Evolutionary conservation across 768 basidiomycete species (phyloP).

Genomic region (Lepiota subincarnata): DNA sequence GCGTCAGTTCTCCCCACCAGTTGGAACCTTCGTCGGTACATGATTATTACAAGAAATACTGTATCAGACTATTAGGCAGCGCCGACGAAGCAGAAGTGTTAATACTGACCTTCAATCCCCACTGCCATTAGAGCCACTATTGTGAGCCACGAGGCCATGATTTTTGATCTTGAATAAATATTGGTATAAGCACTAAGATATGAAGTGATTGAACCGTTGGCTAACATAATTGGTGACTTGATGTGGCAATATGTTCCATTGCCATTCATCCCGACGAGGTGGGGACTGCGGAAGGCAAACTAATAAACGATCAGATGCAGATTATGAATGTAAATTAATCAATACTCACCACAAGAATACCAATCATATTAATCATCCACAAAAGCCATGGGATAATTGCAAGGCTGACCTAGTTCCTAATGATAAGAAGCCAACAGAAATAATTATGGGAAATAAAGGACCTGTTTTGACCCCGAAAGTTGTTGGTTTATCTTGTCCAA

Average conservation of each 20-base stretch:
- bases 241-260: constrained; percentile 7
- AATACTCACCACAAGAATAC: not conserved
- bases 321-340: not conserved
- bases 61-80: too few relatives aligned
- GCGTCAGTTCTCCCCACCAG: not conserved
- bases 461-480: too few relatives aligned
- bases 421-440: not conserved
- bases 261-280: not conserved
- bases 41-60: constrained; percentile 1
- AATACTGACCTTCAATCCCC: constrained; percentile 1
- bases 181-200: not conserved
- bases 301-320: not conserved
- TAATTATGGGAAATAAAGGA: too few relatives aligned
- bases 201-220: not conserved
- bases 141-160: constrained; percentile 3
- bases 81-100: too few relatives aligned
- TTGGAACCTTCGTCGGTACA: constrained; percentile 1
- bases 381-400: constrained; percentile 4
- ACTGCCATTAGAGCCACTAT: not conserved
- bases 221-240: not conserved
- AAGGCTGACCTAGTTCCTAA: not conserved
- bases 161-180: not conserved
- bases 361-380: not conserved
- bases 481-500: too few relatives aligned
- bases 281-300: not conserved